These are phyloP conservation scores for Stylonectria norvegica DNA, from an alignment of 2,329 filamentous ascomycete genomes.

Conservation along the genomic window DNA sequence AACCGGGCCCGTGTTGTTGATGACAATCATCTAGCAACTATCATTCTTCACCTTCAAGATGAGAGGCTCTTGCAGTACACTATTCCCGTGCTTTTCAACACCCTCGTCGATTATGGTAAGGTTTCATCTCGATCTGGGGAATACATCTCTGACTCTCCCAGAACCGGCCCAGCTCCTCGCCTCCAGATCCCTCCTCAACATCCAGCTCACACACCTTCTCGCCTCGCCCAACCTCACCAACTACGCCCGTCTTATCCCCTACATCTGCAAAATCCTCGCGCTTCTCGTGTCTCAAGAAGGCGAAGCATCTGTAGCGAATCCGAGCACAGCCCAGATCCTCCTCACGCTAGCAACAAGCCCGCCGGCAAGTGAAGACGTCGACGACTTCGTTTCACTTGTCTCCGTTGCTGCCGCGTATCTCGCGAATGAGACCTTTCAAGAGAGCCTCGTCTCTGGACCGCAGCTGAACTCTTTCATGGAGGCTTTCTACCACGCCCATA, in stretches of 20 bases:
- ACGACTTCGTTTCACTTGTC: slow-evolving; percentile 52
- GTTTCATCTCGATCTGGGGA: too few relatives aligned
- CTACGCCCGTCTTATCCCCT: slow-evolving; percentile 43
- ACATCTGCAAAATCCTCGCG: slow-evolving; percentile 55
- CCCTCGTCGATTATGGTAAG: slow-evolving; percentile 61
- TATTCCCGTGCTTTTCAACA: slow-evolving; percentile 60
- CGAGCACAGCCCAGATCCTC: slow-evolving; percentile 46
- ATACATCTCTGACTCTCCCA: slow-evolving; percentile 26
- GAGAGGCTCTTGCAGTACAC: slow-evolving; percentile 49
- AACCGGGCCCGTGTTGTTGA: slow-evolving; percentile 56
- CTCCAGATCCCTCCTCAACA: slow-evolving; percentile 49
- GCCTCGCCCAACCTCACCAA: slow-evolving; percentile 42
- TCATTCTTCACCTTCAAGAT: slow-evolving; percentile 48
- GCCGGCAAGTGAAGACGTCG: slow-evolving; percentile 43
- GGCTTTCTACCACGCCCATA: slow-evolving; percentile 48
- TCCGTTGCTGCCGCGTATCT: slow-evolving; percentile 56
- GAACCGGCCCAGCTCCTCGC: slow-evolving; percentile 57
- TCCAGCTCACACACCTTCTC: slow-evolving; percentile 47
- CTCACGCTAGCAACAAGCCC: slow-evolving; percentile 46
- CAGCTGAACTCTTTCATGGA: slow-evolving; percentile 44
- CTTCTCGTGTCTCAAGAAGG: slow-evolving; percentile 51
- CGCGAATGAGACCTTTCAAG: slow-evolving; percentile 50
- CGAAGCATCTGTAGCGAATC: slow-evolving; percentile 44
- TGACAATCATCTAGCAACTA: slow-evolving; percentile 42
- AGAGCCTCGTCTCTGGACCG: slow-evolving; percentile 40